Evolutionary conservation across 2,329 filamentous ascomycete genomes (phyloP).

Genomic region (Whalleya microplaca): DNA sequence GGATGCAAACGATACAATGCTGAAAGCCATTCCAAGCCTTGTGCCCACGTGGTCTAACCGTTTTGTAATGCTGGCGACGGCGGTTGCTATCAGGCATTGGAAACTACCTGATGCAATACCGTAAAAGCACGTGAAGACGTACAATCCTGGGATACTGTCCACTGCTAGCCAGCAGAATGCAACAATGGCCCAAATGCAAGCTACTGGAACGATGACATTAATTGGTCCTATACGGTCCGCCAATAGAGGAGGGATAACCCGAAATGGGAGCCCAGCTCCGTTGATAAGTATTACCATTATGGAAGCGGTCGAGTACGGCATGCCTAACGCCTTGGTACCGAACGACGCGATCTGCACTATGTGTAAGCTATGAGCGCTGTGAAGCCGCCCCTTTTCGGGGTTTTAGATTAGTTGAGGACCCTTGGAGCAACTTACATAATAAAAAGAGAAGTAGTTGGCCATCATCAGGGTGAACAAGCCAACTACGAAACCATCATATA

Average conservation of each 20-base stretch:
- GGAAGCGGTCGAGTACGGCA: constrained; percentile 40
- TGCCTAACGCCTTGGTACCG: constrained; percentile 37
- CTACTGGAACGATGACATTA: constrained; percentile 39
- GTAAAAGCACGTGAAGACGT: constrained; percentile 42
- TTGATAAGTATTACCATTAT: constrained; percentile 46
- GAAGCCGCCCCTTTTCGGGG: neutral
- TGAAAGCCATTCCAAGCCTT: constrained; percentile 47
- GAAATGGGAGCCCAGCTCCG: constrained; percentile 43
- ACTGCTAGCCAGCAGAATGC: constrained; percentile 45
- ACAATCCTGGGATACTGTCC: constrained; percentile 37
- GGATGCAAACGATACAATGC: constrained; percentile 42
- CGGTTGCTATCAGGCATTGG: constrained; percentile 46
- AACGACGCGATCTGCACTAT: constrained; percentile 39
- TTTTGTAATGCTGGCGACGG: constrained; percentile 44
- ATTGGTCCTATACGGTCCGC: constrained; percentile 43
- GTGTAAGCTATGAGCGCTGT: neutral
- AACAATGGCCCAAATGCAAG: constrained; percentile 35
- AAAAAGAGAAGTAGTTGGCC: constrained; percentile 49
- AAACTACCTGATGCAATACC: constrained; percentile 40
- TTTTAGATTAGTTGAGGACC: neutral
- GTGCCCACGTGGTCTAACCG: constrained; percentile 44
- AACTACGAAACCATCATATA: constrained; percentile 40
- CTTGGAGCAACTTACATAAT: constrained; percentile 42
- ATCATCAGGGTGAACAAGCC: constrained; percentile 45
- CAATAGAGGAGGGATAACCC: constrained; percentile 42